These are phyloP conservation scores for Pigoraptor vietnamica DNA, from an alignment of 78 protist species.

Conservation along the genomic window DNA sequence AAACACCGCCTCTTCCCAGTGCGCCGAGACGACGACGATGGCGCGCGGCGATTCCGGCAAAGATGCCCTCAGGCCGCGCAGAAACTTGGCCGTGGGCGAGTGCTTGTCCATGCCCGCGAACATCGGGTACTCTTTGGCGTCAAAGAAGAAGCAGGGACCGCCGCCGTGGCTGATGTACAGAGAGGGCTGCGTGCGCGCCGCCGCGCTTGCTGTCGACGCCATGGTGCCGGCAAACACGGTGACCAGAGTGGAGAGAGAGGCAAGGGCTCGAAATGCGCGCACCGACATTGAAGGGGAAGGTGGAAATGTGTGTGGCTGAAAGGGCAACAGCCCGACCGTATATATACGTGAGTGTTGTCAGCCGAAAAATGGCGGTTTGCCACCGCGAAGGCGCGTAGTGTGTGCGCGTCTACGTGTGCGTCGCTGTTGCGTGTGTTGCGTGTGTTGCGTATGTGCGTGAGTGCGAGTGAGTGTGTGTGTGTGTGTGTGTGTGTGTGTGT, in stretches of 20 bases:
- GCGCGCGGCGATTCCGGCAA: neutral
- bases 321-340: no score
- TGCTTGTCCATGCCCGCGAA: neutral
- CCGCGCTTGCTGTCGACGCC: neutral
- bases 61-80: no score
- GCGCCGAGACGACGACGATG: slow-evolving; percentile 22
- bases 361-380: no score
- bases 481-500: neutral
- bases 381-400: neutral
- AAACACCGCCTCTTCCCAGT: neutral
- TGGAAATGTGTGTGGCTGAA: no score
- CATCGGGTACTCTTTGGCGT: neutral
- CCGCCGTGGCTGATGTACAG: slow-evolving; percentile 13
- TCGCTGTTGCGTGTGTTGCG: neutral
- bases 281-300: neutral
- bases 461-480: neutral
- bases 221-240: neutral
- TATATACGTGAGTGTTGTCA: no score
- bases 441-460: neutral
- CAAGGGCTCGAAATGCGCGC: neutral
- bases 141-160: slow-evolving; percentile 1
- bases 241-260: neutral
- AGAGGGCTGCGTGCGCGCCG: neutral
- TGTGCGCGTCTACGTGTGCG: neutral
- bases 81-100: neutral